A percentile compares a stretch with the other conserved stretches of the same genome.
Conservation (phyloP, 345 rosid genomes). For the Raphanus sativus region DNA sequence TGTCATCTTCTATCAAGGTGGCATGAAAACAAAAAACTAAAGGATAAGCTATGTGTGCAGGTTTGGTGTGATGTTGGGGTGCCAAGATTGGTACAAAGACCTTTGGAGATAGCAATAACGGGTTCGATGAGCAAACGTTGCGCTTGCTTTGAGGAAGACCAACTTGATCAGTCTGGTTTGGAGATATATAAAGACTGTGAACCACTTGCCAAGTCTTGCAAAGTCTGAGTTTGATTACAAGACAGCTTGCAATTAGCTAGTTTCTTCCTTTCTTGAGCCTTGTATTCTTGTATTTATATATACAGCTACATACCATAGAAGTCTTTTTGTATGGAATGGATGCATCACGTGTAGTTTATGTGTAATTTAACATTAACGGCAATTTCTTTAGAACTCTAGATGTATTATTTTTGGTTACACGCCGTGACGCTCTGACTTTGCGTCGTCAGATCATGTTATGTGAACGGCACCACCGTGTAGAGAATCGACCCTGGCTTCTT, state of each 20-base stretch:
- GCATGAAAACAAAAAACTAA: neutral
- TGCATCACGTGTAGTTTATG: neutral
- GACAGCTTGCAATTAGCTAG: conserved; percentile 3
- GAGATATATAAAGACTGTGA: conserved; percentile 85
- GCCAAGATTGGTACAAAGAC: conserved; percentile 88
- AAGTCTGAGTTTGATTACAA: conserved; percentile 50
- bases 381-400: neutral
- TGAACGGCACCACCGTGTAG: neutral
- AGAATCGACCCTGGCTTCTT: neutral
- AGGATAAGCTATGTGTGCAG: conserved; percentile 37
- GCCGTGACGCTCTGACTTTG: too few species aligned
- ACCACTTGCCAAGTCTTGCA: conserved; percentile 62
- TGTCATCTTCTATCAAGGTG: neutral
- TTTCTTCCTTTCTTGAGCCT: conserved; percentile 11
- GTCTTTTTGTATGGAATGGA: neutral
- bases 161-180: conserved; percentile 65
- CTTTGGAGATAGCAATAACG: conserved; percentile 81
- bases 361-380: neutral
- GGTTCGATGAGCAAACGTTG: conserved; percentile 93
- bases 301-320: neutral
- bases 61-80: conserved; percentile 92
- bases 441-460: too few species aligned
- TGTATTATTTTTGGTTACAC: neutral
- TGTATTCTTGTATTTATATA: conserved; percentile 13
- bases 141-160: conserved; percentile 75